These are phyloP conservation scores for Melocanna baccifera DNA, from an alignment of 176 grass and related monocot species.

Conservation along the genomic window DNA sequence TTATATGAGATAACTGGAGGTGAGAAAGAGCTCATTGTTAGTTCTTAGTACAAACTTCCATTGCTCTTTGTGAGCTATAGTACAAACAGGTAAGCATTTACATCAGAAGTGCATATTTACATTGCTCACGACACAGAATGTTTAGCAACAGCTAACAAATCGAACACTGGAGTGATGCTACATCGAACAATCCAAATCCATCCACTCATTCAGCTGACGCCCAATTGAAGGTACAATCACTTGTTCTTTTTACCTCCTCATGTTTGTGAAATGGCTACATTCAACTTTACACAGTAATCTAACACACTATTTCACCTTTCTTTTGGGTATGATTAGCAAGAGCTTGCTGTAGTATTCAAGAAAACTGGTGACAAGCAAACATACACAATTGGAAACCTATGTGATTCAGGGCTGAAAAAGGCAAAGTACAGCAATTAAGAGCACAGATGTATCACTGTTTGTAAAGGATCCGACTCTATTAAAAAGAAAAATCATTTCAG, in stretches of 20 bases:
- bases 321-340: constrained; percentile 63
- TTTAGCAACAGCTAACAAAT: constrained; percentile 30
- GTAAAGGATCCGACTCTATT: background rate
- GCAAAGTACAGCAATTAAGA: background rate
- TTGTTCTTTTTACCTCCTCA: background rate
- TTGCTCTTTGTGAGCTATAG: background rate
- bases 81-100: constrained; percentile 33
- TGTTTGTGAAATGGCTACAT: background rate
- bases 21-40: background rate
- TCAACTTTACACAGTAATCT: background rate
- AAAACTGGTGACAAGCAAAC: constrained; percentile 99
- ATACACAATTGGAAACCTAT: constrained; percentile 56
- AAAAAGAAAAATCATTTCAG: background rate
- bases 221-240: constrained; percentile 70
- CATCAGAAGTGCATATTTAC: constrained; percentile 40
- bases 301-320: background rate
- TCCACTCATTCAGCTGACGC: constrained; percentile 77
- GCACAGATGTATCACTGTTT: background rate
- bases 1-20: background rate
- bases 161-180: constrained; percentile 81
- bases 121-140: constrained; percentile 41
- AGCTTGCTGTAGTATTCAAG: constrained; percentile 97
- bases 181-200: constrained; percentile 70
- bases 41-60: background rate
- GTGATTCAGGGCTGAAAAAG: background rate